Conservation (phyloP, 129 eudicot genomes). For the Pittosporum tobira region DNA sequence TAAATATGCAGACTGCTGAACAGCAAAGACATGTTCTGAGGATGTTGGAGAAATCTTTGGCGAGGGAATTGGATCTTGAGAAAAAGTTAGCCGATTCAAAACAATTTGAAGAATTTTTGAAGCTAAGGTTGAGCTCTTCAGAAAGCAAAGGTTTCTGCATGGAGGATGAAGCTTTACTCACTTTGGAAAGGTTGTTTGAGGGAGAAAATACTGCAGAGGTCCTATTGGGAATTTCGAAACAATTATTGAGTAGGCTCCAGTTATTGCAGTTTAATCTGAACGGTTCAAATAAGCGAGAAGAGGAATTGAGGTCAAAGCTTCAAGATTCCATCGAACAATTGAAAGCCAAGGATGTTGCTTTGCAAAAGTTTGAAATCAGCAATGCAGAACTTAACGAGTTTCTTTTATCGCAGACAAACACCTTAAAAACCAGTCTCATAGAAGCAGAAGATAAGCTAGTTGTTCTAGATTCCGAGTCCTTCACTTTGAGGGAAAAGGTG, state of each 20-base stretch:
- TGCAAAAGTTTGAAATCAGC: constrained; percentile 25
- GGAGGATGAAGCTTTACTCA: constrained; percentile 53
- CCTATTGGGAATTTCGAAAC: constrained; percentile 50
- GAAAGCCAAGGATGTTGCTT: constrained; percentile 20
- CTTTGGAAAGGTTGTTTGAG: constrained; percentile 52
- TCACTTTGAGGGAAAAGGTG: constrained; percentile 23
- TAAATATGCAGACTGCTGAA: constrained; percentile 67
- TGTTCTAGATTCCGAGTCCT: constrained; percentile 14
- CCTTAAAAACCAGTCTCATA: constrained; percentile 12
- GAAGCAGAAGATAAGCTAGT: constrained; percentile 14
- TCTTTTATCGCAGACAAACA: neutral
- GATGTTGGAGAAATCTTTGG: constrained; percentile 88
- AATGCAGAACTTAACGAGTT: constrained; percentile 11
- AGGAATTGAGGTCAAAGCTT: constrained; percentile 27
- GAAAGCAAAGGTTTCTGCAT: constrained; percentile 46
- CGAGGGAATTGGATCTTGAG: constrained; percentile 74
- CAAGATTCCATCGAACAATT: constrained; percentile 23
- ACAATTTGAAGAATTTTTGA: constrained; percentile 55
- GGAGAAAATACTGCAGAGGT: constrained; percentile 65
- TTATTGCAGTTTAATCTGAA: constrained; percentile 30
- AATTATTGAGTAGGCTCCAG: constrained; percentile 37
- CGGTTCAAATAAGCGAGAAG: constrained; percentile 45
- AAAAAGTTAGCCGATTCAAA: constrained; percentile 49
- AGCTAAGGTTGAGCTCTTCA: constrained; percentile 40
- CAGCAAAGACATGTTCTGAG: constrained; percentile 63